Base-by-base conservation (phyloP, 2,329 filamentous ascomycete genomes). In the Neofusicoccum parvum region DNA sequence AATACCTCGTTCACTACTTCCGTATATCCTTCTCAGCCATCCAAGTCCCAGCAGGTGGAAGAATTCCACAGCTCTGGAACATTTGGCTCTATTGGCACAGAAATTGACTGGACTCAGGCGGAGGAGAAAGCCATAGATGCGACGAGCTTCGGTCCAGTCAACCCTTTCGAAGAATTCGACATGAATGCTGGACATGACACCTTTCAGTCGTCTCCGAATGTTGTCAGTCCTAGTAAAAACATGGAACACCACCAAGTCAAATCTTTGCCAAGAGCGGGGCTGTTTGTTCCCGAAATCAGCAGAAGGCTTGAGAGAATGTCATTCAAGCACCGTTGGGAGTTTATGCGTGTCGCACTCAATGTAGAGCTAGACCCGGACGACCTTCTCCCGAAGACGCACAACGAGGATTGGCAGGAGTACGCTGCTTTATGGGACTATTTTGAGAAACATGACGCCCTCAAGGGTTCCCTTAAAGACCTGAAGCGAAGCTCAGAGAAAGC, bases 321-420 rank as follows among this genome's bases (percentile, higher is more conserved):
- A 0, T 79, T 75, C 65, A 72, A 71, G n/a, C 58, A 75, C 1
- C 68, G 73, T 1, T 77, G 75, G 65, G 75, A 78, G n/a, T 74
- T 73, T 54, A 67, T 65, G 17, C 73, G 75, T 3, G 45, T 79
- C 15, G 69, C 73, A 0, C 50, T 69, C 20, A 69, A 70, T 3
- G 48, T 62, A 27, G 67, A 62, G 0, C 45, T 73, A 3, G 23
- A 65, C 1, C 53, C 63, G 0, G 54, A 59, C 1, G n/a, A 27
- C 5, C 37, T 65, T 2, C 43, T 65, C 7, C 45, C 53, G n/a
- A 7, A 5, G 12, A 14, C 5, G 5, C 20, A 36, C 9, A 17
- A 39, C 46, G 45, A 59, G 2, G 48, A 43, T 17, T 32, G 27
- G 32, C 7, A 45, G 3, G 54, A 71, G 23, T 66, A 70, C 7